Conservation (phyloP, 1,284 basidiomycete species). For the Ceratobasidium sp. region DNA sequence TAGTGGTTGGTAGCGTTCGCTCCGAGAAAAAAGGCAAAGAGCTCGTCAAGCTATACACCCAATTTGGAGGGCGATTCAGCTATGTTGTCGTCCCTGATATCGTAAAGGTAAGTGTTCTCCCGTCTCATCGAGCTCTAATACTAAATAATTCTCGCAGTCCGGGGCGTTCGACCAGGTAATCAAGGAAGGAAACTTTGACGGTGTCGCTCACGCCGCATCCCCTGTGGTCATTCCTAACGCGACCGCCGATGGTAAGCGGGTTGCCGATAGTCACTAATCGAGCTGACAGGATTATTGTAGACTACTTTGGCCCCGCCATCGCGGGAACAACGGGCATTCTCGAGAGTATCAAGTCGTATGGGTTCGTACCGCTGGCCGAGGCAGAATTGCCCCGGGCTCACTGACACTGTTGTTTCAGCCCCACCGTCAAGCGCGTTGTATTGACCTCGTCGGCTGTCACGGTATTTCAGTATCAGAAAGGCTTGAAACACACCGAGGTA, state of each 20-base stretch:
- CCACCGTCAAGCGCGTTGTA: slow-evolving; percentile 18
- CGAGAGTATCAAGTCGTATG: slow-evolving; percentile 23
- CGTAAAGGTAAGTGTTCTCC: neutral
- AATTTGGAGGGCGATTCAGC: neutral
- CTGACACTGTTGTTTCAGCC: neutral
- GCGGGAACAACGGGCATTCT: slow-evolving; percentile 14
- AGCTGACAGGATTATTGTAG: no score
- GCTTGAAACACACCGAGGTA: slow-evolving; percentile 29
- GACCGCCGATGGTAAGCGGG: neutral
- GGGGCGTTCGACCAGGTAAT: slow-evolving; percentile 40
- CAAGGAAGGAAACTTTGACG: slow-evolving; percentile 16
- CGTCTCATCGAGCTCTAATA: no score
- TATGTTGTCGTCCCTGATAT: slow-evolving; percentile 26
- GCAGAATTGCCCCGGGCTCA: neutral
- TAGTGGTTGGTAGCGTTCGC: slow-evolving; percentile 24
- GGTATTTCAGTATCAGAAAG: neutral
- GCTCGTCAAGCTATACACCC: slow-evolving; percentile 9
- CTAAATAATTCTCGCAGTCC: neutral
- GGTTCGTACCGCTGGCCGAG: neutral
- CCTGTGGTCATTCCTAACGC: slow-evolving; percentile 15
- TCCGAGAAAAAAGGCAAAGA: slow-evolving; percentile 20
- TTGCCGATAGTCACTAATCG: no score
- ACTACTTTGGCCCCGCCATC: slow-evolving; percentile 5
- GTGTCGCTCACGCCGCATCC: slow-evolving; percentile 30
- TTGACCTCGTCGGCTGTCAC: slow-evolving; percentile 4